phyloP scores from a whole-genome alignment of 306 rosid species.

The Lathyrus aphaca region DNA sequence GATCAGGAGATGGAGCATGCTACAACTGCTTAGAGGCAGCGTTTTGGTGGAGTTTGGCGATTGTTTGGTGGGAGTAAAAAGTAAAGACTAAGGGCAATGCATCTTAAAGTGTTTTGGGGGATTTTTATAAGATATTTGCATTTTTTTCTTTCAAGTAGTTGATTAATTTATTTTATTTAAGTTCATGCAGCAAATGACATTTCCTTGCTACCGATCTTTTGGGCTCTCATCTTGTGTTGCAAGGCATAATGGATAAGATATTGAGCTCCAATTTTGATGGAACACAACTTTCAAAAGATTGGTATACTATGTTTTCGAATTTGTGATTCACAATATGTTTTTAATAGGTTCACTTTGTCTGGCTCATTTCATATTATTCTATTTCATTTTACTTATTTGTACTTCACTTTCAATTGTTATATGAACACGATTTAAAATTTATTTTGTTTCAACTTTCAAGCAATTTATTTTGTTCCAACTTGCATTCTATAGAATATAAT shows the following conservation, averaged over 20 bases:
- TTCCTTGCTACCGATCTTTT: conserved; percentile 35
- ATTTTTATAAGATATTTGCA: conserved; percentile 18
- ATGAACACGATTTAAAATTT: too few relatives aligned
- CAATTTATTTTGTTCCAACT: too few relatives aligned
- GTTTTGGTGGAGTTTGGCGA: conserved; percentile 87
- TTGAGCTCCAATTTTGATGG: conserved; percentile 44
- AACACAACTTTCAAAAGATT: conserved; percentile 35
- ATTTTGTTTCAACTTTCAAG: too few relatives aligned
- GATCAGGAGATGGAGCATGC: conserved; percentile 69
- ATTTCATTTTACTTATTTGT: too few relatives aligned
- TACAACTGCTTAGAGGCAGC: conserved; percentile 71
- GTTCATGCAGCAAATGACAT: conserved; percentile 35
- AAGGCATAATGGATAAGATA: conserved; percentile 34
- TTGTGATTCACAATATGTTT: too few relatives aligned
- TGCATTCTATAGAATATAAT: too few relatives aligned
- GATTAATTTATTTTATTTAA: conserved; percentile 16
- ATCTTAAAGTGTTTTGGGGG: conserved; percentile 34
- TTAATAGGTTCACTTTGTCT: too few relatives aligned
- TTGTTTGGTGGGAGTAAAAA: conserved; percentile 62
- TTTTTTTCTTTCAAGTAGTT: conserved; percentile 15
- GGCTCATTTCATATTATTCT: too few relatives aligned
- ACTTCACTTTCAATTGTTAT: too few relatives aligned
- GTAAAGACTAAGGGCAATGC: neutral
- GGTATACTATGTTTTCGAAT: neutral
- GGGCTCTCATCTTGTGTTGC: conserved; percentile 31